Evolutionary conservation across 1,284 basidiomycete species (phyloP).

Genomic region (Polyporus tsugae): DNA sequence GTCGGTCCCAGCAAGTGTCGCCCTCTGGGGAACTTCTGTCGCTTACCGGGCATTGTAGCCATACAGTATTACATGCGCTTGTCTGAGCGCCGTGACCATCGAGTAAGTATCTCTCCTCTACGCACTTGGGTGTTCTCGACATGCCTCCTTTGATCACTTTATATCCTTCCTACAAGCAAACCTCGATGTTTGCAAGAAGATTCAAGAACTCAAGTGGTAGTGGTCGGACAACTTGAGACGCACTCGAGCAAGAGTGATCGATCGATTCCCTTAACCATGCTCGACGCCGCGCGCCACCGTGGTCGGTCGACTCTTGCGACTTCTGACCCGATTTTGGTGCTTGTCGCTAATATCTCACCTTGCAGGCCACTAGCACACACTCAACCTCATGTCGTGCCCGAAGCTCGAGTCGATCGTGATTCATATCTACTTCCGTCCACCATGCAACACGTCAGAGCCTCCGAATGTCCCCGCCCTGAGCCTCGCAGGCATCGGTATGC

Average conservation of each 20-base stretch:
- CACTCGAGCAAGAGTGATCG: too few species aligned
- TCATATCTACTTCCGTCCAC: neutral
- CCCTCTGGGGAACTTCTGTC: neutral
- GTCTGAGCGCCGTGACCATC: neutral
- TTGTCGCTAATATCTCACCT: too few species aligned
- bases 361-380: neutral
- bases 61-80: neutral
- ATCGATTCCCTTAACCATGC: neutral
- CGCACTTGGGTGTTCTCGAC: neutral
- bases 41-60: neutral
- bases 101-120: neutral
- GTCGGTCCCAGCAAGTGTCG: neutral
- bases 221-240: neutral
- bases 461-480: neutral
- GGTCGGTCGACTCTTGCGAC: neutral
- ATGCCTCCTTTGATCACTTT: neutral
- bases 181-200: neutral
- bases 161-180: neutral
- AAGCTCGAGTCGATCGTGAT: neutral
- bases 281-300: neutral
- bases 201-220: neutral
- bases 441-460: neutral
- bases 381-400: neutral
- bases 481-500: neutral
- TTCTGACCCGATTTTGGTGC: neutral